Evolutionary conservation across 192 early-diverging fungal species (phyloP).

Genomic region (Spizellomyces punctatus): DNA sequence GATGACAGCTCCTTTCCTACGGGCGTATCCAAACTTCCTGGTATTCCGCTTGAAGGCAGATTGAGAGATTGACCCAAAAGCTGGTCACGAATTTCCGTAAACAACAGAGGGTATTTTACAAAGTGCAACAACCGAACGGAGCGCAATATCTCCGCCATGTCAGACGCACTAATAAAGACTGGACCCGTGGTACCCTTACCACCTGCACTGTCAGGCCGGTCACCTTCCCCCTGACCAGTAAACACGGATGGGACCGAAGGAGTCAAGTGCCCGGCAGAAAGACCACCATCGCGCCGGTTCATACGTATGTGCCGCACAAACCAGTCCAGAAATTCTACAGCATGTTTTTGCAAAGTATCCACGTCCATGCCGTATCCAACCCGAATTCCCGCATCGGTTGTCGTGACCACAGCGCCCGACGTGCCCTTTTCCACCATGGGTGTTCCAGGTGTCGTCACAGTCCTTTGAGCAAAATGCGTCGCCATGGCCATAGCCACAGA

Average conservation of each 20-base stretch:
- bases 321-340: slow-evolving; percentile 51
- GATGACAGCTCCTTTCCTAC: background rate
- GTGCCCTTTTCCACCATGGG: background rate
- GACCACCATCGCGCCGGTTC: background rate
- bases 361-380: slow-evolving; percentile 23
- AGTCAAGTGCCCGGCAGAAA: background rate
- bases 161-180: slow-evolving; percentile 20
- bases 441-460: background rate
- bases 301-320: slow-evolving; percentile 38
- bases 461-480: slow-evolving; percentile 12
- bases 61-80: background rate
- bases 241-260: background rate
- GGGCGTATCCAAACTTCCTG: background rate
- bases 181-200: background rate
- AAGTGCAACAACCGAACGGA: slow-evolving; percentile 48
- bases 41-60: no score
- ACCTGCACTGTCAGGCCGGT: background rate
- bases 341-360: slow-evolving; percentile 44
- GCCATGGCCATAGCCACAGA: slow-evolving; percentile 23
- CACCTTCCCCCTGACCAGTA: background rate
- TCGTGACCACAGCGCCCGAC: background rate
- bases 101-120: slow-evolving; percentile 51
- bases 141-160: slow-evolving; percentile 46
- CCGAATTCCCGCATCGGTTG: background rate
- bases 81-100: slow-evolving; percentile 42